Evolutionary conservation across 1,284 basidiomycete species (phyloP), one percentile per base, ranked within the genome.

Genomic region (Blastosporella zonata): DNA sequence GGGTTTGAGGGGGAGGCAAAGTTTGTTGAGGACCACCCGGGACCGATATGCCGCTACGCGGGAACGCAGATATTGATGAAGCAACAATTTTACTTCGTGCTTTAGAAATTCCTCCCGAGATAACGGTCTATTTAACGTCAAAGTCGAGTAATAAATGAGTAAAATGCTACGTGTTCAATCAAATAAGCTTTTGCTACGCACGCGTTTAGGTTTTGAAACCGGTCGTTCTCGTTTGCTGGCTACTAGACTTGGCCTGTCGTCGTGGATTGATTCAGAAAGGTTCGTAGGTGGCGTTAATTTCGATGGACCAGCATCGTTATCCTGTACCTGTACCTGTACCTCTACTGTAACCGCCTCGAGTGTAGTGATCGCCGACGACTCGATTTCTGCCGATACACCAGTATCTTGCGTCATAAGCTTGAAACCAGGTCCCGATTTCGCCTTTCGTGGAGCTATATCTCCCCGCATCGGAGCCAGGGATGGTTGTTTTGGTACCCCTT

Each of bases 41-140:
- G 49, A 35, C 55, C 55, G 54, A 52, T 35, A 44, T 34, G 18
- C 53, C 43, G 46, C 43, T 27, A 31, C 37, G 45, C 42, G 50
- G 22, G n/a, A 55, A 29, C 21, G 21, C 46, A 27, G 51, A 45
- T 22, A 13, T 4, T 2, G 39, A 43, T 25, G 46, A 46, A 9
- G 39, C 31, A 17, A 39, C 18, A 39, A 43, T 44, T 43, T 51
- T 55, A 28, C 40, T 52, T 50, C 58, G 59, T 36, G 35, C 43
- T 53, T 63, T 65, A 17, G 55, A 49, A 25, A 64, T 56, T 42
- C 61, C 59, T 29, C 59, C 62, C 47, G 59, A 55, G 47, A 55
- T 49, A 39, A 64, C 53, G 35, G 56, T 55, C 62, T 64, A 34
- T 20, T 33, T 23, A n/a, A 28, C 15, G 36, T 37, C 29, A 27